phyloP scores from a whole-genome alignment of 1,139 yeast species.

The Petasospora fabianii region DNA sequence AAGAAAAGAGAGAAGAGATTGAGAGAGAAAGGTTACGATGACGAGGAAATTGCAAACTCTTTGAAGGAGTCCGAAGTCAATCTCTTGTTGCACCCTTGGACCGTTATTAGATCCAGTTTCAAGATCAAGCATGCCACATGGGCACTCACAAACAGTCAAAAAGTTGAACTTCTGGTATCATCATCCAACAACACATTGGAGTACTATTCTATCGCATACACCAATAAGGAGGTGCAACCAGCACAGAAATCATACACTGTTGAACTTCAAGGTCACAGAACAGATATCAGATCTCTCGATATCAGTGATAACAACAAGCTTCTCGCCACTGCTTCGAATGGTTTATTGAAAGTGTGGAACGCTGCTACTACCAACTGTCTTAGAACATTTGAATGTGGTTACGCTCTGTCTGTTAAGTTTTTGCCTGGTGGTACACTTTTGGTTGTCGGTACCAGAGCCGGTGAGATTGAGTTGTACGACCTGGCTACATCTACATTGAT shows the following conservation, averaged over 20 bases:
- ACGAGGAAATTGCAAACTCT: conserved; percentile 56
- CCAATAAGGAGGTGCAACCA: conserved; percentile 47
- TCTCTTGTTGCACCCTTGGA: conserved; percentile 60
- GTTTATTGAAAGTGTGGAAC: conserved; percentile 87
- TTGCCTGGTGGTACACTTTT: conserved; percentile 89
- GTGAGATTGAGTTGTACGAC: conserved; percentile 81
- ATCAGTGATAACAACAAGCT: conserved; percentile 77
- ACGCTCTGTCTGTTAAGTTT: conserved; percentile 76
- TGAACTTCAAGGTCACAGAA: conserved; percentile 82
- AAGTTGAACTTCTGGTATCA: conserved; percentile 58
- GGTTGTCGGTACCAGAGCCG: conserved; percentile 87
- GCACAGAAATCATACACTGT: conserved; percentile 51
- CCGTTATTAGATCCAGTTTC: conserved; percentile 53
- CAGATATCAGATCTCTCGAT: conserved; percentile 82
- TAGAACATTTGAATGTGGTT: conserved; percentile 86
- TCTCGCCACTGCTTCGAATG: conserved; percentile 88
- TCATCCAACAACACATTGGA: conserved; percentile 74
- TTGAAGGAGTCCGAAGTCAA: conserved; percentile 53
- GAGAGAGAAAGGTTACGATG: conserved; percentile 61
- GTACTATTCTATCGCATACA: conserved; percentile 49
- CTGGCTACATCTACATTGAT: conserved; percentile 74
- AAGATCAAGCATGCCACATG: conserved; percentile 58
- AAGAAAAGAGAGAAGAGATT: conserved; percentile 78
- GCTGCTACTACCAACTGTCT: conserved; percentile 67
- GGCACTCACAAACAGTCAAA: conserved; percentile 42